Conservation (phyloP, 225 moss, liverwort and hornwort species). For the Bryoerythrophyllum caledonicum region DNA sequence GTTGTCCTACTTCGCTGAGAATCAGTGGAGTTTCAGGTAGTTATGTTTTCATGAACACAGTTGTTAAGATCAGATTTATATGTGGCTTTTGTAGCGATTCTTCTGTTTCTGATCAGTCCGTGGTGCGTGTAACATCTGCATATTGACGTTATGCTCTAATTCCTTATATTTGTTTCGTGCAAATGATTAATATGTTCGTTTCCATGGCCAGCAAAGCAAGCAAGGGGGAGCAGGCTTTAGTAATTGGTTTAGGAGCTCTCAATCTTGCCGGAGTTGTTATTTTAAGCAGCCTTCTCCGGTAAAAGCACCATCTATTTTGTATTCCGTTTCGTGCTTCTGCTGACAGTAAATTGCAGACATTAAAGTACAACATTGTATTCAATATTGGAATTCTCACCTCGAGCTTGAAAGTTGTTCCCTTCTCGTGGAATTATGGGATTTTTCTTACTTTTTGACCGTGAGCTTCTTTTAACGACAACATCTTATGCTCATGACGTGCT, state of each 20-base stretch:
- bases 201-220: slow-evolving; percentile 56
- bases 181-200: slow-evolving; percentile 6
- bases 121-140: background rate
- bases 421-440: slow-evolving; percentile 9
- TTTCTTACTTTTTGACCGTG: background rate
- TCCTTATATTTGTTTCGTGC: background rate
- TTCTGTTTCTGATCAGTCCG: slow-evolving; percentile 5
- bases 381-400: background rate
- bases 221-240: slow-evolving; percentile 68
- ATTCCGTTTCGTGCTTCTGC: background rate
- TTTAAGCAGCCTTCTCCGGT: slow-evolving; percentile 85
- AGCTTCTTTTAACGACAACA: background rate
- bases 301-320: background rate
- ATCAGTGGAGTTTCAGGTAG: slow-evolving; percentile 82
- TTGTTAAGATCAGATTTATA: background rate
- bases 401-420: background rate
- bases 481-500: slow-evolving; percentile 1
- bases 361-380: background rate
- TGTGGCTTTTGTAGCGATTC: background rate
- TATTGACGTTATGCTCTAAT: background rate
- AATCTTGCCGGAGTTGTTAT: slow-evolving; percentile 90
- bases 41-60: slow-evolving; percentile 2
- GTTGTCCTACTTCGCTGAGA: slow-evolving; percentile 60
- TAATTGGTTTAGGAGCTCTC: slow-evolving; percentile 81
- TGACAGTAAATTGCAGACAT: background rate